phyloP scores from a whole-genome alignment of 176 grass and related monocot species.

The Olyra latifolia region DNA sequence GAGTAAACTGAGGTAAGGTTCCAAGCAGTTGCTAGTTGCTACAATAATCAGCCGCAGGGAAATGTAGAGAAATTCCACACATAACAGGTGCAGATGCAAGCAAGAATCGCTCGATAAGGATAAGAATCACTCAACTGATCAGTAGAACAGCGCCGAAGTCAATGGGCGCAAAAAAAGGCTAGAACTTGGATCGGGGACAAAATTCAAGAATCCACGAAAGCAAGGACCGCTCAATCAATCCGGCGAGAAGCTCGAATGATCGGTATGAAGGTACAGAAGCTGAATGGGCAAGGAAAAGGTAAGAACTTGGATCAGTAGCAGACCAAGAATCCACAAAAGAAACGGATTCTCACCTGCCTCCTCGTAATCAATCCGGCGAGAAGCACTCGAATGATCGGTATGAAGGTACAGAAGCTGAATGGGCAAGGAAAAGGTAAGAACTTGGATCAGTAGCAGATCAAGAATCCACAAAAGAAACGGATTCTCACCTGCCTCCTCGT shows the following conservation, averaged over 20 bases:
- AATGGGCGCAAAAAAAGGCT: not conserved
- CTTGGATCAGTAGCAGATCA: slow-evolving; percentile 11
- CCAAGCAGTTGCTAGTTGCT: not conserved
- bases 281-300: not conserved
- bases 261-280: not conserved
- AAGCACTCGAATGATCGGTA: not conserved
- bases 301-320: slow-evolving; percentile 3
- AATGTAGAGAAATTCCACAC: not conserved
- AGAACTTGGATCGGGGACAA: not conserved
- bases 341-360: slow-evolving; percentile 29
- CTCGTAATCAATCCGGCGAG: slow-evolving; percentile 10
- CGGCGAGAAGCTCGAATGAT: not conserved
- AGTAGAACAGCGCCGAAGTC: not conserved
- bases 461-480: slow-evolving; percentile 19
- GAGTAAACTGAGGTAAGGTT: not conserved
- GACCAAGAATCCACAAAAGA: slow-evolving; percentile 27
- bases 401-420: not conserved
- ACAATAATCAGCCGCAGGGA: not conserved
- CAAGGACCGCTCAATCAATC: slow-evolving; percentile 7
- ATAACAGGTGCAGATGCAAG: not conserved
- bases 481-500: slow-evolving; percentile 34
- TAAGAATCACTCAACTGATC: not conserved
- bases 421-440: slow-evolving; percentile 7
- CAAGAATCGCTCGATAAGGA: not conserved
- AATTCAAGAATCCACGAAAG: not conserved